phyloP scores from a whole-genome alignment of 2,329 filamentous ascomycete species.

The Fusarium bulbicola region DNA sequence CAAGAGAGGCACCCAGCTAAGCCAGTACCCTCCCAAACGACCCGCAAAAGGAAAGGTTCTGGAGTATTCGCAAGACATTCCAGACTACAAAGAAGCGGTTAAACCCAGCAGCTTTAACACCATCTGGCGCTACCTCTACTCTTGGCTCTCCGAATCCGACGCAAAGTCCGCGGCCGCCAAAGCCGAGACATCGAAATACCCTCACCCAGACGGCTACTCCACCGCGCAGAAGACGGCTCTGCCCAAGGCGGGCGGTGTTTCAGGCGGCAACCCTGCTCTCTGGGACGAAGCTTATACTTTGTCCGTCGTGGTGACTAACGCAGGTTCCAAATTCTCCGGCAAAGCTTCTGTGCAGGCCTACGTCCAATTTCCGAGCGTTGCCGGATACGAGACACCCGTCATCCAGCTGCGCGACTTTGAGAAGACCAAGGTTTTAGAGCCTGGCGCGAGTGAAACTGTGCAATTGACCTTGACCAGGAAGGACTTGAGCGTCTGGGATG shows the following conservation, averaged over 20 bases:
- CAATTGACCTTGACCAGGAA: slow-evolving; percentile 70
- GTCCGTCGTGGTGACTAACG: slow-evolving; percentile 62
- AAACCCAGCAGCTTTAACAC: slow-evolving; percentile 67
- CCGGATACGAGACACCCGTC: slow-evolving; percentile 68
- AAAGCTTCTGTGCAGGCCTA: slow-evolving; percentile 59
- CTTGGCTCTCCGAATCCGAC: slow-evolving; percentile 62
- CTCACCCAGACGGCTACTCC: slow-evolving; percentile 74
- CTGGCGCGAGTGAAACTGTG: slow-evolving; percentile 63
- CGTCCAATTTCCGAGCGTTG: slow-evolving; percentile 52
- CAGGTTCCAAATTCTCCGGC: slow-evolving; percentile 54
- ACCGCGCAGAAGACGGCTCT: slow-evolving; percentile 51
- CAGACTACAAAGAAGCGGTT: slow-evolving; percentile 63
- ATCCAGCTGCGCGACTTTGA: slow-evolving; percentile 77
- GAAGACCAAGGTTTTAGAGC: slow-evolving; percentile 66
- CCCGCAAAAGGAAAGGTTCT: slow-evolving; percentile 52
- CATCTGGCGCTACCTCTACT: slow-evolving; percentile 74
- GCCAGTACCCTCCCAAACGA: slow-evolving; percentile 46
- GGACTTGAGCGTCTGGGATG: slow-evolving; percentile 79
- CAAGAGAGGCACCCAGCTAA: slow-evolving; percentile 56
- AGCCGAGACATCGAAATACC: slow-evolving; percentile 55
- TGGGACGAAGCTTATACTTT: slow-evolving; percentile 60
- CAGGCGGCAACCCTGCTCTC: slow-evolving; percentile 74
- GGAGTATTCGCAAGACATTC: slow-evolving; percentile 60
- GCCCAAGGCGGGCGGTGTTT: slow-evolving; percentile 71
- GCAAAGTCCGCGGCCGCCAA: slow-evolving; percentile 52